Evolutionary conservation across 495 filamentous ascomycete genomes (phyloP).

Genomic region (Aspergillus bertholletiae): DNA sequence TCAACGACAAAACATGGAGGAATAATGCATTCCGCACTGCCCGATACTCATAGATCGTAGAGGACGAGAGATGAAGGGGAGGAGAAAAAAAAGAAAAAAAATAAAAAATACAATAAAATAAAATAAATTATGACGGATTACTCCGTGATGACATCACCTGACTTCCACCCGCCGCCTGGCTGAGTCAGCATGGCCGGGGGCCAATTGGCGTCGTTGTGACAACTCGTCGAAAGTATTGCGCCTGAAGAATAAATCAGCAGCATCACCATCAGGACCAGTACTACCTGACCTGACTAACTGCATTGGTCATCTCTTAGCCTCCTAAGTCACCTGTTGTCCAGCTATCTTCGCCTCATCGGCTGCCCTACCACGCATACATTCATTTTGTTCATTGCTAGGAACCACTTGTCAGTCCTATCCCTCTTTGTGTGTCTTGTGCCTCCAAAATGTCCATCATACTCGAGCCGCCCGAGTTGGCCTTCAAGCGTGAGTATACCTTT

Average conservation of each 20-base stretch:
- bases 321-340: not conserved
- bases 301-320: not conserved
- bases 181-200: conserved; percentile 15
- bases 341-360: not conserved
- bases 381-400: not conserved
- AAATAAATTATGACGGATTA: no score
- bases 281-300: not conserved
- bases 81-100: no score
- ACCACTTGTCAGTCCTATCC: not conserved
- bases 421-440: conserved; percentile 2
- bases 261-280: conserved; percentile 4
- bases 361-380: not conserved
- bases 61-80: not conserved
- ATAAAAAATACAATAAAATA: no score
- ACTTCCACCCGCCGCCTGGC: conserved; percentile 8
- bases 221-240: conserved; percentile 13
- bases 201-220: conserved; percentile 13
- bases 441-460: conserved; percentile 88
- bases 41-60: no score
- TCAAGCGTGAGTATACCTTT: conserved; percentile 73
- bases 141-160: conserved; percentile 25
- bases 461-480: conserved; percentile 85
- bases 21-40: no score
- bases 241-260: conserved; percentile 11
- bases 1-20: no score